Evolutionary conservation across 2,329 filamentous ascomycete genomes (phyloP).

Genomic region (Sphaerulina musiva): DNA sequence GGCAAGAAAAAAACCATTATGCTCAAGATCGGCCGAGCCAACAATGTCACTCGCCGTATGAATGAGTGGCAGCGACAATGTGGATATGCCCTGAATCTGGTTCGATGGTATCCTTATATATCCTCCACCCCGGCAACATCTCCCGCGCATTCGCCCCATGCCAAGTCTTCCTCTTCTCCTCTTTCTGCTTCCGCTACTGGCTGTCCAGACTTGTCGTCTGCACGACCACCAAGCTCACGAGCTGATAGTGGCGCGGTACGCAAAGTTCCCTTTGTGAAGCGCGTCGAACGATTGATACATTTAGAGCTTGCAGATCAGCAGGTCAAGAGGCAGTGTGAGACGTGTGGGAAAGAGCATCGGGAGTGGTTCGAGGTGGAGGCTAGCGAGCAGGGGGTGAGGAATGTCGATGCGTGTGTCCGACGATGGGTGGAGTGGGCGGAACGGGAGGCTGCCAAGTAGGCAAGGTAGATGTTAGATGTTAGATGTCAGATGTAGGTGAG

Average conservation of each 20-base stretch:
- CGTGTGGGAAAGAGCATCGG: constrained; percentile 76
- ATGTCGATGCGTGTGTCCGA: constrained; percentile 65
- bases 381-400: constrained; percentile 60
- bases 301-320: constrained; percentile 64
- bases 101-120: constrained; percentile 86
- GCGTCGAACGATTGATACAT: constrained; percentile 85
- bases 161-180: background rate
- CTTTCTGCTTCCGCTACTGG: background rate
- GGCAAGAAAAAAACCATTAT: constrained; percentile 53
- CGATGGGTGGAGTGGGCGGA: constrained; percentile 76
- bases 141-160: constrained; percentile 13
- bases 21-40: constrained; percentile 59
- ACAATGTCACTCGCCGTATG: constrained; percentile 83
- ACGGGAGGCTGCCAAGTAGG: constrained; percentile 8
- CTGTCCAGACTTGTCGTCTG: constrained; percentile 31
- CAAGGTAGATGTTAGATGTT: background rate
- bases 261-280: constrained; percentile 78
- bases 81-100: constrained; percentile 76
- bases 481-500: too few species aligned
- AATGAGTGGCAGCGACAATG: constrained; percentile 94
- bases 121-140: constrained; percentile 23
- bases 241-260: constrained; percentile 37
- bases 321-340: constrained; percentile 60
- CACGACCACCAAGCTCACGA: constrained; percentile 15
- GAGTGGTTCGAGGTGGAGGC: constrained; percentile 95